phyloP scores from a whole-genome alignment of 2,329 filamentous ascomycete species.

The Paraphaeosphaeria sporulosa region DNA sequence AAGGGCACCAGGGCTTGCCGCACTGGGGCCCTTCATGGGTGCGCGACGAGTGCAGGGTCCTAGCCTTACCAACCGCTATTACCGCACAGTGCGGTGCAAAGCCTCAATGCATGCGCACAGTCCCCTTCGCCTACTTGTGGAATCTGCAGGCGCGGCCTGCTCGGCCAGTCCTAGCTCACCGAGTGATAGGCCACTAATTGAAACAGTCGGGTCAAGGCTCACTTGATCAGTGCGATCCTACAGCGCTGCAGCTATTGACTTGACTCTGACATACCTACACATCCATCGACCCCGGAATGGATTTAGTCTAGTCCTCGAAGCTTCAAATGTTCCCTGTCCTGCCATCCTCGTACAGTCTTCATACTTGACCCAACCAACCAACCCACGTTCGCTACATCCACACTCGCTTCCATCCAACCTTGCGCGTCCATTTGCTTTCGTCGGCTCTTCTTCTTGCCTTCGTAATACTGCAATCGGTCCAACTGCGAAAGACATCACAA shows the following conservation, averaged over 20 bases:
- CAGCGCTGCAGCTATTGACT: slow-evolving; percentile 7
- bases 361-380: slow-evolving; percentile 12
- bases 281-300: slow-evolving; percentile 12
- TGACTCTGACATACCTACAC: slow-evolving; percentile 6
- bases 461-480: not conserved
- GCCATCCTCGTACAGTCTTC: slow-evolving; percentile 12
- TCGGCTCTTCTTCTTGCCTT: slow-evolving; percentile 4
- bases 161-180: slow-evolving; percentile 20
- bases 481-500: not conserved
- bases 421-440: slow-evolving; percentile 6
- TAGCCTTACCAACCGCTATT: slow-evolving; percentile 29
- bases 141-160: slow-evolving; percentile 24
- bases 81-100: slow-evolving; percentile 28
- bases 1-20: slow-evolving; percentile 22
- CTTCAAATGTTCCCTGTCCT: slow-evolving; percentile 15
- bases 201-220: slow-evolving; percentile 25
- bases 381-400: slow-evolving; percentile 4
- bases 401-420: slow-evolving; percentile 11
- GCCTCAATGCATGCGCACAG: slow-evolving; percentile 34
- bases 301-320: slow-evolving; percentile 24
- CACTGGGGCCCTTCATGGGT: slow-evolving; percentile 26
- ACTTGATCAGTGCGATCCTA: slow-evolving; percentile 17
- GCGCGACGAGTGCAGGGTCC: slow-evolving; percentile 22
- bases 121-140: slow-evolving; percentile 23
- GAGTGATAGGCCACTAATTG: slow-evolving; percentile 23